A percentile compares a stretch with the other conserved stretches of the same genome.
phyloP scores from a whole-genome alignment of 371 early-diverging fungal genomes.

The Mortierella sp. region DNA sequence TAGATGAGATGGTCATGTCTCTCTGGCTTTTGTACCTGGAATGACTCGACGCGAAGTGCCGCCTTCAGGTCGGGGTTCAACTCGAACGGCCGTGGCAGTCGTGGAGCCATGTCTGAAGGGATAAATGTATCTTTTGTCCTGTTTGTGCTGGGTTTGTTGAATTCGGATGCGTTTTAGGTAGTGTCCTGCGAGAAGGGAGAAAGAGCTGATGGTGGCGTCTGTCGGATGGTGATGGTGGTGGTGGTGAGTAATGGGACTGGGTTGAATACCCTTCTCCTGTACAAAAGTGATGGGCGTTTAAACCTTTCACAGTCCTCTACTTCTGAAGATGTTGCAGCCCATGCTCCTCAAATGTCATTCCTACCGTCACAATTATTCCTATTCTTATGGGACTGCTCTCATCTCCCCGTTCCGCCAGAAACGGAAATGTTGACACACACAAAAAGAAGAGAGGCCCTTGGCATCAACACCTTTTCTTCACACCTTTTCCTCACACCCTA shows the following conservation, averaged over 20 bases:
- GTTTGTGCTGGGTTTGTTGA: not conserved
- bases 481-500: not conserved
- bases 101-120: conserved; percentile 34
- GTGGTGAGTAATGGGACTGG: not conserved
- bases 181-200: not conserved
- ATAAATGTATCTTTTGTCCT: not conserved
- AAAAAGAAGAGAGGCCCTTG: not conserved
- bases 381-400: not conserved
- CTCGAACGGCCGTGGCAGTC: conserved; percentile 49
- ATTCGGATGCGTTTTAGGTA: not conserved
- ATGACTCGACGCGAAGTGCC: conserved; percentile 52
- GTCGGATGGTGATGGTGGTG: not conserved
- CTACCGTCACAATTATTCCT: not conserved
- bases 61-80: conserved; percentile 57
- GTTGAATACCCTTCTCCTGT: not conserved
- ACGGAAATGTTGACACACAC: conserved; percentile 12
- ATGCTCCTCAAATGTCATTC: conserved; percentile 4
- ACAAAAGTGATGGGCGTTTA: conserved; percentile 3
- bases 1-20: not conserved
- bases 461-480: not conserved
- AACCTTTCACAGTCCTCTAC: not conserved
- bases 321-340: not conserved
- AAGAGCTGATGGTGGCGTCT: not conserved
- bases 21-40: conserved; percentile 35
- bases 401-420: not conserved